A percentile compares a stretch with the other conserved stretches of the same genome.
Conservation (phyloP, 2,329 filamentous ascomycete genomes). For the Ophiostoma piceae region DNA sequence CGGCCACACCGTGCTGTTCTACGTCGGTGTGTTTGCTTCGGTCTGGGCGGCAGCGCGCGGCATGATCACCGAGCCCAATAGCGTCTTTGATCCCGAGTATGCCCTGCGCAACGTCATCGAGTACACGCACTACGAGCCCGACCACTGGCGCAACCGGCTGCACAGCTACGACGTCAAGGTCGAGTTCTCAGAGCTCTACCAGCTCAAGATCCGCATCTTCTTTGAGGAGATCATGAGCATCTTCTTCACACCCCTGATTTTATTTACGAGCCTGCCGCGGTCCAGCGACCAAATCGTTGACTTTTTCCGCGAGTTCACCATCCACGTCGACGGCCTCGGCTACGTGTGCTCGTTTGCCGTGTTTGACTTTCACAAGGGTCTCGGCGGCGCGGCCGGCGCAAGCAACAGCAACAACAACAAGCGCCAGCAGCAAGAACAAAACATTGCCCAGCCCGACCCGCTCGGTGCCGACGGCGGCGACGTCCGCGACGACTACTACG, state of each 20-base stretch:
- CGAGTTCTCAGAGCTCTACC: constrained; percentile 86
- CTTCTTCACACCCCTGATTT: constrained; percentile 81
- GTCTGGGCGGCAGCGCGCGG: constrained; percentile 81
- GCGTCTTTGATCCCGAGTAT: constrained; percentile 87
- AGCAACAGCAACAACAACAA: constrained; percentile 13
- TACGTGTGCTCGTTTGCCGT: constrained; percentile 97
- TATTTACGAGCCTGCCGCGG: constrained; percentile 79
- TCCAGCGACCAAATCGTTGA: constrained; percentile 92
- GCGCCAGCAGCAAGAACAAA: constrained; percentile 28
- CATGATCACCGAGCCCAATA: constrained; percentile 78
- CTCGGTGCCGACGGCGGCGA: constrained; percentile 45
- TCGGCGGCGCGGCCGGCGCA: constrained; percentile 31
- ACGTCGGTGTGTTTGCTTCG: constrained; percentile 73
- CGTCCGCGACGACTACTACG: constrained; percentile 85
- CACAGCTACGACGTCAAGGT: constrained; percentile 89
- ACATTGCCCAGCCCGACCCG: constrained; percentile 5
- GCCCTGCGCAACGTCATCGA: constrained; percentile 84
- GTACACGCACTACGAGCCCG: constrained; percentile 86
- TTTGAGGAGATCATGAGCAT: constrained; percentile 89
- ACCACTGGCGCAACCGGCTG: constrained; percentile 82
- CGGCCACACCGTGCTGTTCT: constrained; percentile 85
- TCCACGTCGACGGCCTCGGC: constrained; percentile 92
- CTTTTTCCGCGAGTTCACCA: constrained; percentile 96
- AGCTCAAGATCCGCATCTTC: constrained; percentile 88
- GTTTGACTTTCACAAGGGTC: constrained; percentile 88